Evolutionary conservation across 2,329 filamentous ascomycete genomes (phyloP).

Genomic region (Zopfia rhizophila): DNA sequence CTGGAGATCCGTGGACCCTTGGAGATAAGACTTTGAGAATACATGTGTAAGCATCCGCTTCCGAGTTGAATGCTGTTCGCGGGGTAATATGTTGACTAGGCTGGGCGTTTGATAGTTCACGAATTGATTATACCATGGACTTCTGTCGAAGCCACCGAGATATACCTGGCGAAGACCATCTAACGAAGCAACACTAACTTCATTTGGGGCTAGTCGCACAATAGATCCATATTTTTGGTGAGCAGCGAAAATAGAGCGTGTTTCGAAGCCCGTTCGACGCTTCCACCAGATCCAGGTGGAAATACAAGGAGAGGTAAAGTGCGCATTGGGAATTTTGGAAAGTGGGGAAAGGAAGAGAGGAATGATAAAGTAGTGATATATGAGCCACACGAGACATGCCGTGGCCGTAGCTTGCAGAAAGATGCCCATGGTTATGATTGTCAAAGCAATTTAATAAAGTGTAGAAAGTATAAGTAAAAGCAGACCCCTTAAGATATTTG

Average conservation of each 20-base stretch:
- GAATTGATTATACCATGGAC: slow-evolving; percentile 73
- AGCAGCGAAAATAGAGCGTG: slow-evolving; percentile 52
- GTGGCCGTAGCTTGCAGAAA: too few species aligned
- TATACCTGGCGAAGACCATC: slow-evolving; percentile 67
- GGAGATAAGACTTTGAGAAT: slow-evolving; percentile 78
- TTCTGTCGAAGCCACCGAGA: slow-evolving; percentile 76
- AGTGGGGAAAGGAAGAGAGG: slow-evolving; percentile 68
- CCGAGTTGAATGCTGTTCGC: slow-evolving; percentile 70
- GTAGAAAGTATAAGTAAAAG: too few species aligned
- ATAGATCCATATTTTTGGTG: slow-evolving; percentile 67
- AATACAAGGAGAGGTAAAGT: slow-evolving; percentile 70
- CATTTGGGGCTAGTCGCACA: slow-evolving; percentile 69
- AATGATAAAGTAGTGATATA: slow-evolving; percentile 17
- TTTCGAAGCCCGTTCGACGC: slow-evolving; percentile 44
- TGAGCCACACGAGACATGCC: too few species aligned
- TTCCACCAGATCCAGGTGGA: slow-evolving; percentile 72
- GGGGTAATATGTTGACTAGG: slow-evolving; percentile 71
- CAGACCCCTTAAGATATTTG: too few species aligned
- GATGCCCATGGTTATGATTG: too few species aligned
- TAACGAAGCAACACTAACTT: slow-evolving; percentile 73
- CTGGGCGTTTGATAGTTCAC: slow-evolving; percentile 71
- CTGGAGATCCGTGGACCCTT: too few species aligned
- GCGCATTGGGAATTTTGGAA: slow-evolving; percentile 70
- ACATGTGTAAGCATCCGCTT: slow-evolving; percentile 80
- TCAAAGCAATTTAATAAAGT: too few species aligned